phyloP scores from a whole-genome alignment of 2,329 filamentous ascomycete genomes.

The Fusarium sp. region DNA sequence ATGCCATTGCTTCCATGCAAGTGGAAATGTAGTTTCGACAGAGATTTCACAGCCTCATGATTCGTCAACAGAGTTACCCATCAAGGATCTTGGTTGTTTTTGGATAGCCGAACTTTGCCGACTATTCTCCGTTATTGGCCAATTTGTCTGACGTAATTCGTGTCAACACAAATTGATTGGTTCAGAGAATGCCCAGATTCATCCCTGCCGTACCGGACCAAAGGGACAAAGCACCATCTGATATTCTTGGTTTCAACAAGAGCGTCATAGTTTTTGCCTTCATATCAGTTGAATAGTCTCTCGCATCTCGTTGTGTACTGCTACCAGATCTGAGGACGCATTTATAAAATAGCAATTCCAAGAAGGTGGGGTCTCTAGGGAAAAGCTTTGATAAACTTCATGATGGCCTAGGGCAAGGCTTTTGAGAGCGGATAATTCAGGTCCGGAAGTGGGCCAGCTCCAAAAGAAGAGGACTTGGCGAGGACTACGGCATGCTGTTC shows the following conservation, averaged over 20 bases:
- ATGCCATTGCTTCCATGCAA: conserved; percentile 29
- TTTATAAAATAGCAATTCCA: conserved; percentile 3
- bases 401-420: conserved; percentile 4
- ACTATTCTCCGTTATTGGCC: conserved; percentile 40
- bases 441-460: conserved; percentile 12
- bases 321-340: not conserved
- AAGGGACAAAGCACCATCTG: conserved; percentile 25
- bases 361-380: conserved; percentile 8
- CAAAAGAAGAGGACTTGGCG: conserved; percentile 7
- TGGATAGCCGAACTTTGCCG: conserved; percentile 40
- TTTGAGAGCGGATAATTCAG: conserved; percentile 20
- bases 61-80: conserved; percentile 16
- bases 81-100: conserved; percentile 11
- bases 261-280: conserved; percentile 1
- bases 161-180: conserved; percentile 27
- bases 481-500: conserved; percentile 26
- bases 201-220: conserved; percentile 38
- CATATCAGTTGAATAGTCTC: conserved; percentile 10
- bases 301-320: not conserved
- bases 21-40: conserved; percentile 35
- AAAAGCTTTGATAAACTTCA: conserved; percentile 30
- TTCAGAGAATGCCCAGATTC: conserved; percentile 18
- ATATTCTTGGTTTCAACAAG: not conserved
- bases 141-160: not conserved
- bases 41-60: conserved; percentile 39